Percentiles rank a stretch among this genome's conserved stretches.
Conservation (phyloP, 139 green algal species). For the Limnomonas spitsbergensis region DNA sequence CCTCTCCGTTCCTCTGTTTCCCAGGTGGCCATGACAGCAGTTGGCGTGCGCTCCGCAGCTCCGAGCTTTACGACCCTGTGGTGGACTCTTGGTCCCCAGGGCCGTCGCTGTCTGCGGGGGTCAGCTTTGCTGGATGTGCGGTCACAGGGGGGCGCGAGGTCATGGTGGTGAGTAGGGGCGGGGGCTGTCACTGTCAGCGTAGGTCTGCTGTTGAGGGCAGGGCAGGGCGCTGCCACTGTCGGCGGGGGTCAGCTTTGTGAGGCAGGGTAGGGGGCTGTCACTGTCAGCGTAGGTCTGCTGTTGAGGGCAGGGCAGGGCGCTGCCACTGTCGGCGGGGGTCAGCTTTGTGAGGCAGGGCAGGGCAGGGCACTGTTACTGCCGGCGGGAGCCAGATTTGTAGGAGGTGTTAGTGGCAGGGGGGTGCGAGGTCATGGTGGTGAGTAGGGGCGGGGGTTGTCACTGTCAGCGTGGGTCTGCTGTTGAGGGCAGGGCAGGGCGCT, state of each 20-base stretch:
- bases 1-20: no score
- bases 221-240: no score
- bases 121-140: slow-evolving; percentile 43
- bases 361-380: slow-evolving; percentile 44
- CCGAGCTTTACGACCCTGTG: slow-evolving; percentile 54
- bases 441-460: neutral
- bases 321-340: no score
- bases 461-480: no score
- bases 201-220: no score
- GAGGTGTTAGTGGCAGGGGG: neutral
- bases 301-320: neutral
- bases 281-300: slow-evolving; percentile 19
- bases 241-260: no score
- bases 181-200: neutral
- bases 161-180: neutral
- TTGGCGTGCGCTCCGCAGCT: slow-evolving; percentile 41
- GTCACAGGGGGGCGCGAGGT: neutral
- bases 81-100: slow-evolving; percentile 50
- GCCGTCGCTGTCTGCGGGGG: slow-evolving; percentile 33
- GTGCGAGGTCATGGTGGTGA: neutral
- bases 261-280: no score
- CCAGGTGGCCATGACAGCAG: slow-evolving; percentile 38
- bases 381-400: slow-evolving; percentile 43
- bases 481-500: no score
- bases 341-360: no score